phyloP scores from a whole-genome alignment of 2,329 filamentous ascomycete species.

The Lachnum nothofagi region DNA sequence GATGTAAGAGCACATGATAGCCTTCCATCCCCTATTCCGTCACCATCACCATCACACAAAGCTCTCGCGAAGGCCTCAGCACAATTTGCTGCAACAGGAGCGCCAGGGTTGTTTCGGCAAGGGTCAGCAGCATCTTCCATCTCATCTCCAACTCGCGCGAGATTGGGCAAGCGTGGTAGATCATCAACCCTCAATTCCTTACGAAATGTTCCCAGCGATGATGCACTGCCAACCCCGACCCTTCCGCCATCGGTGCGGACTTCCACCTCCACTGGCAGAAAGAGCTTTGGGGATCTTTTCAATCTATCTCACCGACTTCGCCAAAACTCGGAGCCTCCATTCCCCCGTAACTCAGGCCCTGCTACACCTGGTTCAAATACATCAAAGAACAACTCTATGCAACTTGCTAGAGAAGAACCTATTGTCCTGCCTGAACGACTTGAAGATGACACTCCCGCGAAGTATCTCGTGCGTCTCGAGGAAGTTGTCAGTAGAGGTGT shows the following conservation, averaged over 20 bases:
- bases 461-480: constrained; percentile 80
- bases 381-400: constrained; percentile 80
- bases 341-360: constrained; percentile 61
- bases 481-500: constrained; percentile 72
- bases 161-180: constrained; percentile 61
- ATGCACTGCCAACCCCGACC: constrained; percentile 61
- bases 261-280: constrained; percentile 83
- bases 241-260: constrained; percentile 50
- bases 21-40: constrained; percentile 26
- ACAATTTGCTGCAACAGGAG: constrained; percentile 35
- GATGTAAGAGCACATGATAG: constrained; percentile 18
- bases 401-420: constrained; percentile 70
- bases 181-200: constrained; percentile 89
- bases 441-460: constrained; percentile 84
- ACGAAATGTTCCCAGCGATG: constrained; percentile 65
- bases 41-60: constrained; percentile 28
- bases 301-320: constrained; percentile 69
- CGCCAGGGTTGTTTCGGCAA: constrained; percentile 47
- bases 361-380: constrained; percentile 63
- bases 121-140: constrained; percentile 60
- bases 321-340: constrained; percentile 70
- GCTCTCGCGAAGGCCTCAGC: constrained; percentile 23
- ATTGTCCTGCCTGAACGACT: constrained; percentile 69
- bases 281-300: constrained; percentile 88
- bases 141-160: constrained; percentile 62